These are phyloP conservation scores for Tripterygium wilfordii DNA, from an alignment of 177 flowering plant species.

Conservation along the genomic window DNA sequence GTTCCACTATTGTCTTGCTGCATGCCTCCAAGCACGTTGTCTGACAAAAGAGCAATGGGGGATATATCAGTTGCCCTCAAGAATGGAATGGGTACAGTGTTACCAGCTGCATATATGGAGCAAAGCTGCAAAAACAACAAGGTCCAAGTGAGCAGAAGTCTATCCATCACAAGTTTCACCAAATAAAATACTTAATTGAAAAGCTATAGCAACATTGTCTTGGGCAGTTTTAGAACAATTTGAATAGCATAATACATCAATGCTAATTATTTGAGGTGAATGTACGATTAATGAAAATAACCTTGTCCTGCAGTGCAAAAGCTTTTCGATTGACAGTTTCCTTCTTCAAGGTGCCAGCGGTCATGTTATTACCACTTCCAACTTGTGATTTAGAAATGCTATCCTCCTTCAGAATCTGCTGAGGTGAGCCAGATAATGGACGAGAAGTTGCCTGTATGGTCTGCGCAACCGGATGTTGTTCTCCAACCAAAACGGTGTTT, in stretches of 20 bases:
- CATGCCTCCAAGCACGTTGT: conserved; percentile 54
- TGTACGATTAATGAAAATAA: conserved; percentile 16
- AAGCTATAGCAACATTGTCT: neutral
- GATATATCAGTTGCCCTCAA: conserved; percentile 95
- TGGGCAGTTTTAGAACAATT: neutral
- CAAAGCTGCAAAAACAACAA: conserved; percentile 58
- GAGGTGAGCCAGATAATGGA: conserved; percentile 24
- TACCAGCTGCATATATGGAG: conserved; percentile 98
- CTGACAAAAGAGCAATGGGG: conserved; percentile 89
- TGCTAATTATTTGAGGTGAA: no score
- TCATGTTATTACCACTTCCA: conserved; percentile 16
- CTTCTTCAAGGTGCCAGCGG: conserved; percentile 29
- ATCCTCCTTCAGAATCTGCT: conserved; percentile 23
- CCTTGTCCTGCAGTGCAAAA: conserved; percentile 88
- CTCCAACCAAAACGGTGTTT: conserved; percentile 17
- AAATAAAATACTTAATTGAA: no score
- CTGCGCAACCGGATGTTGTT: conserved; percentile 19
- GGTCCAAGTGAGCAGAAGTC: neutral
- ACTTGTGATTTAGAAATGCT: conserved; percentile 24
- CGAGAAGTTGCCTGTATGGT: conserved; percentile 21
- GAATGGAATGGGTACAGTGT: conserved; percentile 96
- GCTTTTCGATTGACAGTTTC: conserved; percentile 58
- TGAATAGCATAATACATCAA: no score
- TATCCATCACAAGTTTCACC: neutral
- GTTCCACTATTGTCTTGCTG: conserved; percentile 37